Evolutionary conservation across 2,329 filamentous ascomycete species (phyloP).

Genomic region (Sphaerulina musiva): DNA sequence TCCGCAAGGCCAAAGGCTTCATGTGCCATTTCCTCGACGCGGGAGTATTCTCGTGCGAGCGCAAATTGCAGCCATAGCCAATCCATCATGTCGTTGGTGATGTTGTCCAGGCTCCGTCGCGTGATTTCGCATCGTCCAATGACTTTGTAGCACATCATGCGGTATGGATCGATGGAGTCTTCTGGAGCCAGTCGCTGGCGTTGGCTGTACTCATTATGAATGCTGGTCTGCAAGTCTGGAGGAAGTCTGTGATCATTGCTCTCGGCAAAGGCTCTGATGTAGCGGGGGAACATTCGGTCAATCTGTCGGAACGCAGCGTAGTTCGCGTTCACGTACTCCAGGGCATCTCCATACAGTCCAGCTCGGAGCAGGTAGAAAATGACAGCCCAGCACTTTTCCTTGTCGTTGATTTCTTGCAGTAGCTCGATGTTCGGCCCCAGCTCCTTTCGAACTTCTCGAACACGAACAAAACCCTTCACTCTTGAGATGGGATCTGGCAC

Average conservation of each 20-base stretch:
- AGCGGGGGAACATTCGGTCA: conserved; percentile 82
- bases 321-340: conserved; percentile 76
- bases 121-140: conserved; percentile 68
- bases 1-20: conserved; percentile 58
- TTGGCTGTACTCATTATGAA: conserved; percentile 83
- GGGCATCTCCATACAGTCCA: conserved; percentile 76
- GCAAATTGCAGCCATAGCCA: conserved; percentile 63
- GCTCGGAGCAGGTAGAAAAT: conserved; percentile 86
- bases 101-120: conserved; percentile 50
- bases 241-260: conserved; percentile 70
- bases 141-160: conserved; percentile 96
- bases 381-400: conserved; percentile 90
- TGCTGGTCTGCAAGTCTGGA: conserved; percentile 74
- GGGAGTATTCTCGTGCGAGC: conserved; percentile 55
- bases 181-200: conserved; percentile 76
- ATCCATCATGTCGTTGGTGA: conserved; percentile 57
- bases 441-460: conserved; percentile 73
- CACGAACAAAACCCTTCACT: conserved; percentile 82
- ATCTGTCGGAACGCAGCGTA: conserved; percentile 77
- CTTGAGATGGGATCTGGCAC: conserved; percentile 83
- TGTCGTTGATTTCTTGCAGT: conserved; percentile 66
- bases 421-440: conserved; percentile 66
- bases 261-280: conserved; percentile 76
- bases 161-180: conserved; percentile 84
- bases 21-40: conserved; percentile 55